Conservation (phyloP, 228 moss, liverwort and hornwort genomes). For the Sphagnum fallax region DNA sequence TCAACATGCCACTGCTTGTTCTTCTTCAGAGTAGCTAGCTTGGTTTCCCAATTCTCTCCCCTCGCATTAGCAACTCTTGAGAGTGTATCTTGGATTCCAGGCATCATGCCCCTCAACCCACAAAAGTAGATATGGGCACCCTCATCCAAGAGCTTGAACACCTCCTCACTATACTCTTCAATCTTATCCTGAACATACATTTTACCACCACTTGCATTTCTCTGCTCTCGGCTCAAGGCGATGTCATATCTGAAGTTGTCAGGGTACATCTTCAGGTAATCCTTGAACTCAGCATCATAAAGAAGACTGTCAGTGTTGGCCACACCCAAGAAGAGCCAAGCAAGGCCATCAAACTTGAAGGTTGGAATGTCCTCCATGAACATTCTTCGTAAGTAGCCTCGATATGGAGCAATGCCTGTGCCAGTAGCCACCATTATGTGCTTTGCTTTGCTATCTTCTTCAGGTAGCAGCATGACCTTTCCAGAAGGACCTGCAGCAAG, state of each 20-base stretch:
- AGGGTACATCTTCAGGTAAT: slow-evolving; percentile 45
- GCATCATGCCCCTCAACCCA: slow-evolving; percentile 96
- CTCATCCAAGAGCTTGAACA: slow-evolving; percentile 73
- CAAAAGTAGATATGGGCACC: slow-evolving; percentile 98
- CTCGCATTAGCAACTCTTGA: slow-evolving; percentile 75
- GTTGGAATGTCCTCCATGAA: slow-evolving; percentile 86
- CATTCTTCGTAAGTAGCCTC: slow-evolving; percentile 80
- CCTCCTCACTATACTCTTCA: slow-evolving; percentile 83
- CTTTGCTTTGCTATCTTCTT: slow-evolving; percentile 60
- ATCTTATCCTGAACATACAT: slow-evolving; percentile 99
- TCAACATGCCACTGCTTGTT: slow-evolving; percentile 99
- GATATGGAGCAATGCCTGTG: slow-evolving; percentile 96
- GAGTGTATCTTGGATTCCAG: slow-evolving; percentile 87
- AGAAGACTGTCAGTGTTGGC: slow-evolving; percentile 86
- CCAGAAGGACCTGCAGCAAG: slow-evolving; percentile 67
- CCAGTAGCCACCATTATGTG: slow-evolving; percentile 99
- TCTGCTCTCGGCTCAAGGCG: slow-evolving; percentile 89
- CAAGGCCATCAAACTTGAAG: slow-evolving; percentile 77
- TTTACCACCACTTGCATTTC: slow-evolving; percentile 66
- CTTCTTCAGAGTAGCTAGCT: slow-evolving; percentile 67
- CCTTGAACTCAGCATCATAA: slow-evolving; percentile 76
- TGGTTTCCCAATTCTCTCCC: slow-evolving; percentile 78
- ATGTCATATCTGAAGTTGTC: slow-evolving; percentile 86
- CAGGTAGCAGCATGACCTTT: slow-evolving; percentile 84
- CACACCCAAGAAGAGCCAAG: slow-evolving; percentile 96